Conservation (phyloP, 116 monocot species). For the Iris pallida region DNA sequence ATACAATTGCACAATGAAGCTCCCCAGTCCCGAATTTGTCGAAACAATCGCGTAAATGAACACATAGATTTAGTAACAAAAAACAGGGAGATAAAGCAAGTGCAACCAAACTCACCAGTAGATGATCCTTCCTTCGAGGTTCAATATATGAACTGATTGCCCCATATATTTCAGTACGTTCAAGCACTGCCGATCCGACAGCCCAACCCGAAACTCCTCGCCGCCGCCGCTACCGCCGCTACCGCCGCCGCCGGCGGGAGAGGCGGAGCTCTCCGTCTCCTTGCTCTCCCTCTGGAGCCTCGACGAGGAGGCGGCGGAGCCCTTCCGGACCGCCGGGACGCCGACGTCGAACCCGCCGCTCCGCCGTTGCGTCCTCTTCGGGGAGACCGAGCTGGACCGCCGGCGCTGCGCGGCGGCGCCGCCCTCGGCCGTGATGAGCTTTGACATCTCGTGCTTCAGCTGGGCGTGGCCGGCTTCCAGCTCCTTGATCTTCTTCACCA, state of each 20-base stretch:
- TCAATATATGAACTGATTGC: conserved; percentile 73
- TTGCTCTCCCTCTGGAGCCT: conserved; percentile 49
- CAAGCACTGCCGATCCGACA: conserved; percentile 55
- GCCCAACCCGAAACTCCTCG: conserved; percentile 6
- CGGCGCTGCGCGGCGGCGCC: conserved; percentile 9
- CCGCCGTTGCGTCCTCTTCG: conserved; percentile 29
- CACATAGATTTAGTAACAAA: no score
- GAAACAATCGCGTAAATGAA: not conserved
- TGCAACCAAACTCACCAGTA: conserved; percentile 51
- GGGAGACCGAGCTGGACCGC: conserved; percentile 69
- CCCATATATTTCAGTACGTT: conserved; percentile 73
- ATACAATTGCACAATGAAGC: no score
- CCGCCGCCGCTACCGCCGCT: not conserved
- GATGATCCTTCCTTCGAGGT: conserved; percentile 58
- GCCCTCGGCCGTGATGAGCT: conserved; percentile 22
- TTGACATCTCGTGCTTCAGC: conserved; percentile 57
- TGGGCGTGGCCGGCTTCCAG: conserved; percentile 52
- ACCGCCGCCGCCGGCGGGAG: not conserved
- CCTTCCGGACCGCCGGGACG: conserved; percentile 4
- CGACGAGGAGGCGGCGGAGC: conserved; percentile 23
- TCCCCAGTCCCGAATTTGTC: not conserved
- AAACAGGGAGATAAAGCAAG: not conserved
- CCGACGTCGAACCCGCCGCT: not conserved
- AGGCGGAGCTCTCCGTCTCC: not conserved
- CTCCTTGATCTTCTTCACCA: conserved; percentile 71